A percentile compares a stretch with the other conserved stretches of the same genome.
These are phyloP conservation scores for Aspergillus ostianus DNA, from an alignment of 495 filamentous ascomycete species.

Conservation along the genomic window DNA sequence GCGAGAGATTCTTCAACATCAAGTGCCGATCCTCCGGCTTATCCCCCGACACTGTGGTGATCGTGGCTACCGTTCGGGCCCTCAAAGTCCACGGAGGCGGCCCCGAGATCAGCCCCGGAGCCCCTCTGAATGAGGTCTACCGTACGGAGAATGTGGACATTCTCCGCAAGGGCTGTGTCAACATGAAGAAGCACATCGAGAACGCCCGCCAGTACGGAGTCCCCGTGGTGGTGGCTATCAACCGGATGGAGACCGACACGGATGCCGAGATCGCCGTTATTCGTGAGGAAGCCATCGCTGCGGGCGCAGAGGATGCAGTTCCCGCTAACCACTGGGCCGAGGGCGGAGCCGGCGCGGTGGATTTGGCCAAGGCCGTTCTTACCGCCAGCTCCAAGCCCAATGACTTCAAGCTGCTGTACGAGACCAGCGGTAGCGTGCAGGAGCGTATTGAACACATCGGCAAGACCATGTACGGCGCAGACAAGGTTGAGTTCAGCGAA, in stretches of 20 bases:
- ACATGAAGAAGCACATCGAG: conserved; percentile 87
- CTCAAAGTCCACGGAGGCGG: conserved; percentile 96
- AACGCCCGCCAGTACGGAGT: conserved; percentile 88
- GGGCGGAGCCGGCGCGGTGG: conserved; percentile 86
- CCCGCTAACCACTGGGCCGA: conserved; percentile 96
- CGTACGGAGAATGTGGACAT: conserved; percentile 90
- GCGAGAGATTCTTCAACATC: conserved; percentile 99
- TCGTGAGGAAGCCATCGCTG: conserved; percentile 84
- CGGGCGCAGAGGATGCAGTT: conserved; percentile 91
- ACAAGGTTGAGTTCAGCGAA: conserved; percentile 88
- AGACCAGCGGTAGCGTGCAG: conserved; percentile 74
- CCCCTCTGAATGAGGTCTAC: conserved; percentile 78
- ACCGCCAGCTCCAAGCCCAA: conserved; percentile 79
- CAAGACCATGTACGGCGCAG: conserved; percentile 90
- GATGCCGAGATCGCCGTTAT: conserved; percentile 87
- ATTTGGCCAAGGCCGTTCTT: conserved; percentile 85
- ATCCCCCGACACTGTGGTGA: conserved; percentile 86
- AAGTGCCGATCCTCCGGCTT: conserved; percentile 96
- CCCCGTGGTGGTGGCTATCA: conserved; percentile 96
- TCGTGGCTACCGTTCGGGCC: conserved; percentile 93
- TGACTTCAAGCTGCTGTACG: conserved; percentile 87
- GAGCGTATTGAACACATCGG: conserved; percentile 91
- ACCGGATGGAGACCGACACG: conserved; percentile 92
- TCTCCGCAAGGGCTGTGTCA: conserved; percentile 84
- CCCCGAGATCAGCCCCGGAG: conserved; percentile 85